Evolutionary conservation across 2,329 filamentous ascomycete species (phyloP).

Genomic region (Dothidotthia symphoricarpi): DNA sequence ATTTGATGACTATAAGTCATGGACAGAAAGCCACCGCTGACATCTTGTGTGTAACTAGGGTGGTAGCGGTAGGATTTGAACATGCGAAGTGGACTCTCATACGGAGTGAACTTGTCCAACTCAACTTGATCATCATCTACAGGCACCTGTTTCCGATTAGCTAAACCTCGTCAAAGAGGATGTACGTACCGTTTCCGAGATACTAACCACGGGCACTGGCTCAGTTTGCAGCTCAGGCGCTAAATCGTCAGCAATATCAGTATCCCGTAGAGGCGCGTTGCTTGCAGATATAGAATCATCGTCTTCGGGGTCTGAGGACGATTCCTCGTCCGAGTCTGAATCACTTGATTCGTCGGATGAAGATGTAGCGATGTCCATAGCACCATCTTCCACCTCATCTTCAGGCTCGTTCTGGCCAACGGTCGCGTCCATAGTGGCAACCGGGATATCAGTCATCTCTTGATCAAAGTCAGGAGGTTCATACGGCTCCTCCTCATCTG

Average conservation of each 20-base stretch:
- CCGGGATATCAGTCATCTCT: constrained; percentile 12
- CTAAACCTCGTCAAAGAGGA: constrained; percentile 1
- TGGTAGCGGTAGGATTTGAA: constrained; percentile 93
- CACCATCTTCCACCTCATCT: constrained; percentile 29
- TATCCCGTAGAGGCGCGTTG: constrained; percentile 10
- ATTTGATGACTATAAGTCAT: constrained; percentile 93
- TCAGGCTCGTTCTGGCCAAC: constrained; percentile 2
- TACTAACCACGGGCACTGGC: constrained; percentile 10
- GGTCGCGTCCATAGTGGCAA: neutral
- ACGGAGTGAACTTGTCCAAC: constrained; percentile 56
- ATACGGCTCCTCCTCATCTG: constrained; percentile 32
- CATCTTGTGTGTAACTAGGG: constrained; percentile 66
- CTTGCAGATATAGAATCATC: constrained; percentile 12
- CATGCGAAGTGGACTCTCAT: constrained; percentile 76
- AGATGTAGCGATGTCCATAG: constrained; percentile 36
- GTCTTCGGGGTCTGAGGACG: constrained; percentile 12
- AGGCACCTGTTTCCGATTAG: constrained; percentile 22
- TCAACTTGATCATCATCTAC: constrained; percentile 12
- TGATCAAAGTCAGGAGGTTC: constrained; percentile 34
- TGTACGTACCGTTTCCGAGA: constrained; percentile 23
- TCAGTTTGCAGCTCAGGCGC: constrained; percentile 41
- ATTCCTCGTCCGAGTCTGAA: constrained; percentile 18
- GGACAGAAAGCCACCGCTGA: constrained; percentile 77
- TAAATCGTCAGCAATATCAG: constrained; percentile 38
- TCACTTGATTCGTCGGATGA: constrained; percentile 30